Conservation (phyloP, 768 basidiomycete species). For the Suillus brevipes region DNA sequence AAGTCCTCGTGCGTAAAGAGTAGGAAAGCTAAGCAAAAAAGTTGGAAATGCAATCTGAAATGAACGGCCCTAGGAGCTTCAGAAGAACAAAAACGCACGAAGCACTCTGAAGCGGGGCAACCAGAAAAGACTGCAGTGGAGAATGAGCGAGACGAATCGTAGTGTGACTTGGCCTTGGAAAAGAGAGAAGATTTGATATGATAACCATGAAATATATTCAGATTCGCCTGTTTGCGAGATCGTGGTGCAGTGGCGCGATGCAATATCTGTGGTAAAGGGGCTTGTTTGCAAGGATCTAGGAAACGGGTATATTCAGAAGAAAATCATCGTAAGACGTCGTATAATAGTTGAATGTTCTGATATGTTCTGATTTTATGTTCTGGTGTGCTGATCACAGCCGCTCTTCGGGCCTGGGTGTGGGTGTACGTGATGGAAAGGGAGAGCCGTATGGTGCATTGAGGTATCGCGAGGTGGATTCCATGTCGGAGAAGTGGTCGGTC, state of each 20-base stretch:
- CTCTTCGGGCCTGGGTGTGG: slow-evolving; percentile 42
- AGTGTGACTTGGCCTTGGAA: slow-evolving; percentile 24
- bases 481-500: slow-evolving; percentile 40
- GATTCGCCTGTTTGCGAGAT: slow-evolving; percentile 27
- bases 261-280: slow-evolving; percentile 33
- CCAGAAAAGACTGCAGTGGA: slow-evolving; percentile 15
- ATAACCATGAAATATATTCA: slow-evolving; percentile 36
- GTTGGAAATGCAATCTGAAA: slow-evolving; percentile 11
- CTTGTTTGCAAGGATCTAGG: slow-evolving; percentile 35
- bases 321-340: slow-evolving; percentile 37
- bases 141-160: slow-evolving; percentile 20
- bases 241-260: slow-evolving; percentile 29
- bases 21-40: slow-evolving; percentile 11
- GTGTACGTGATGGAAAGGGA: slow-evolving; percentile 49
- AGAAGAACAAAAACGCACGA: slow-evolving; percentile 26
- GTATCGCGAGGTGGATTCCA: slow-evolving; percentile 44
- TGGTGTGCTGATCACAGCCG: slow-evolving; percentile 25
- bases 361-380: slow-evolving; percentile 11
- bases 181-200: slow-evolving; percentile 30
- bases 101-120: slow-evolving; percentile 16
- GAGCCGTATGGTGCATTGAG: slow-evolving; percentile 52
- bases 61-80: slow-evolving; percentile 6
- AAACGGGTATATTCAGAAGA: slow-evolving; percentile 33
- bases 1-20: slow-evolving; percentile 16
- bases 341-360: slow-evolving; percentile 26